Base-by-base conservation (phyloP, 2,329 filamentous ascomycete genomes). In the Dothidotthia symphoricarpi region DNA sequence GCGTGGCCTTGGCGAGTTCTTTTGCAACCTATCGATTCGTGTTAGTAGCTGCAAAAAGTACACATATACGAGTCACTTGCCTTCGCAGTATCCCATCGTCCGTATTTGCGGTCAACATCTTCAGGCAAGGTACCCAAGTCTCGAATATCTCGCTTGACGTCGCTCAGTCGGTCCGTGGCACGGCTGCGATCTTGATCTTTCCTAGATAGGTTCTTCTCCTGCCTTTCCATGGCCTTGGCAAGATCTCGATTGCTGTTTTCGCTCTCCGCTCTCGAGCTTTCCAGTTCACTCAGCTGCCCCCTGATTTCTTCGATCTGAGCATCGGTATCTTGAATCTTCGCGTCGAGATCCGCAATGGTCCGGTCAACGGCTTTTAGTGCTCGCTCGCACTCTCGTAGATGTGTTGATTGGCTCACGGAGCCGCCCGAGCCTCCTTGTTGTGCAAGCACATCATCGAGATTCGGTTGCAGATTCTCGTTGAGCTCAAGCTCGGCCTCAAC, bases 101-200 rank as follows among this genome's bases (percentile, higher is more conserved):
- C 82, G 64, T 95, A 98, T 59, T 90, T 93, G 51, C 86, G 86
- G 63, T 95, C 93, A 0, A 91, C 89, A 57, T 96, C 90, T 46
- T 97, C 90, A 0, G 93, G 91, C 12, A 98, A 76, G 13, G 95
- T 90, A 51, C 93, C 93, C 6, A 98, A 75, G 51, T 95, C 89
- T 31, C 91, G 85, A 55, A 98, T 97, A 48, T 90, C 91, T 60
- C 88, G 85, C 44, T 83, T 83, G 47, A 86, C 88, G 57, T 95
- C 89, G 3, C 82, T 80, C 14, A 87, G 83, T 61, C 89, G 85
- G 31, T 83, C 78, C 12, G 81, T 85, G 45, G 94, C 74, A 3
- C 88, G 76, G 10, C 88, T 86, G 64, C 91, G 93, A 67, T 89
- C 88, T 54, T 90, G 86, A 60, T 95, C 85, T 51, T 84, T 89